Evolutionary conservation across 2,329 filamentous ascomycete species (phyloP).

Genomic region (Fusarium begoniae): DNA sequence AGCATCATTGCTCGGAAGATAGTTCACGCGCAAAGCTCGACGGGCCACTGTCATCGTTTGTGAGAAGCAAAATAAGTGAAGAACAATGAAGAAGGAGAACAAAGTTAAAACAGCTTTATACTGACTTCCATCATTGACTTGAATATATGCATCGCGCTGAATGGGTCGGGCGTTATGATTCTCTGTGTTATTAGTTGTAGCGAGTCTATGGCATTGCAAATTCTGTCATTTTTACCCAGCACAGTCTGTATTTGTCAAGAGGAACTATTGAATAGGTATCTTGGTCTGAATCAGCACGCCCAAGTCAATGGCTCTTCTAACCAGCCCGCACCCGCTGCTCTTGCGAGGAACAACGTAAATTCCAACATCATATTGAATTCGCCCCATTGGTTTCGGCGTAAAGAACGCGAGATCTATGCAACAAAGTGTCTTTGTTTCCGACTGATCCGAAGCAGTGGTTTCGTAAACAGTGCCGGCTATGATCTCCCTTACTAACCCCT

Average conservation of each 20-base stretch:
- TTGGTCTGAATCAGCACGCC: rapidly evolving
- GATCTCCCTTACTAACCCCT: background rate
- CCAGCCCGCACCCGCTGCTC: no score
- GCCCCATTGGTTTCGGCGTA: background rate
- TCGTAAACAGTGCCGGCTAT: rapidly evolving
- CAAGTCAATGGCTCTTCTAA: background rate
- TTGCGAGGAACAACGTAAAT: background rate
- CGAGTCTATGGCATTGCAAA: no score
- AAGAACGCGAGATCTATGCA: background rate
- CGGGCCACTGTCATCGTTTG: rapidly evolving
- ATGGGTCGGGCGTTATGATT: no score
- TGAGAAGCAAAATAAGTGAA: background rate
- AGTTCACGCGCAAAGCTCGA: background rate
- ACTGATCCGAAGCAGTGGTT: background rate
- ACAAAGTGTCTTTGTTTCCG: background rate
- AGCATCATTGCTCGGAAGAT: background rate
- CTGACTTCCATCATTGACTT: background rate
- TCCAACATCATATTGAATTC: rapidly evolving
- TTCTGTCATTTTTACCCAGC: no score
- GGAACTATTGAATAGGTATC: rapidly evolving
- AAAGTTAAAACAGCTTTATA: no score
- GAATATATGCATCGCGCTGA: background rate
- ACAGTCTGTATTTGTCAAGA: no score
- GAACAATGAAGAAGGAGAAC: no score
- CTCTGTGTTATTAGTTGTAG: no score